Evolutionary conservation across 805 yeast genomes (phyloP).

Genomic region (Nakazawaea laoshanensis): DNA sequence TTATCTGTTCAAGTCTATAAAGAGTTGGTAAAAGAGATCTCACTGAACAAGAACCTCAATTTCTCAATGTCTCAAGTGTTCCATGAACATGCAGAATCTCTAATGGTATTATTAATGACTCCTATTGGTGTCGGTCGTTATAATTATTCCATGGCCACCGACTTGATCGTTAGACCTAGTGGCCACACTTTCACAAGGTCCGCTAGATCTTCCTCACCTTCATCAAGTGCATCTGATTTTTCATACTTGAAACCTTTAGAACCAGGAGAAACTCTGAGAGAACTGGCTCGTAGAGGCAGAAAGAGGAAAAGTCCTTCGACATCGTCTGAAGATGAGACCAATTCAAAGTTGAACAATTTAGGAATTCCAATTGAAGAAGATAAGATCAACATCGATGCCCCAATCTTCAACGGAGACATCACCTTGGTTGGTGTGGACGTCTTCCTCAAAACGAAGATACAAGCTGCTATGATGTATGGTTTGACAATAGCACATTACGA

Average conservation of each 20-base stretch:
- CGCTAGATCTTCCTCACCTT: not conserved
- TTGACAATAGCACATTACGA: conserved; percentile 43
- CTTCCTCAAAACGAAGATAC: conserved; percentile 65
- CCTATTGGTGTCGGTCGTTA: conserved; percentile 93
- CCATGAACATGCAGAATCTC: conserved; percentile 46
- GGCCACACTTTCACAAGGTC: conserved; percentile 31
- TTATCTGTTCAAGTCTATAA: conserved; percentile 58
- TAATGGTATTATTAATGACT: conserved; percentile 68
- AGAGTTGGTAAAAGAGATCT: conserved; percentile 40
- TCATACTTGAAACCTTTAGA: conserved; percentile 5
- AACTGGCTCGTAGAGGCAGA: conserved; percentile 25
- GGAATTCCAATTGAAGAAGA: conserved; percentile 49
- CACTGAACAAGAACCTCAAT: conserved; percentile 7
- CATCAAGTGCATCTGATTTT: not conserved
- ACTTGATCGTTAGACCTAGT: conserved; percentile 72
- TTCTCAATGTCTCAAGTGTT: conserved; percentile 43
- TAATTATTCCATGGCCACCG: conserved; percentile 74
- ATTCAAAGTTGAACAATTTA: conserved; percentile 1
- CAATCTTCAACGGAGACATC: conserved; percentile 86
- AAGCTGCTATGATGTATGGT: conserved; percentile 74
- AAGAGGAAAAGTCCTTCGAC: conserved; percentile 35
- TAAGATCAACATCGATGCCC: conserved; percentile 84
- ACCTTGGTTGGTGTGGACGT: conserved; percentile 72
- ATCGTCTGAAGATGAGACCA: conserved; percentile 7
- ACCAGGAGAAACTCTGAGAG: conserved; percentile 16